Base-by-base conservation (phyloP, 2,329 filamentous ascomycete genomes). In the Stylonectria norvegica region DNA sequence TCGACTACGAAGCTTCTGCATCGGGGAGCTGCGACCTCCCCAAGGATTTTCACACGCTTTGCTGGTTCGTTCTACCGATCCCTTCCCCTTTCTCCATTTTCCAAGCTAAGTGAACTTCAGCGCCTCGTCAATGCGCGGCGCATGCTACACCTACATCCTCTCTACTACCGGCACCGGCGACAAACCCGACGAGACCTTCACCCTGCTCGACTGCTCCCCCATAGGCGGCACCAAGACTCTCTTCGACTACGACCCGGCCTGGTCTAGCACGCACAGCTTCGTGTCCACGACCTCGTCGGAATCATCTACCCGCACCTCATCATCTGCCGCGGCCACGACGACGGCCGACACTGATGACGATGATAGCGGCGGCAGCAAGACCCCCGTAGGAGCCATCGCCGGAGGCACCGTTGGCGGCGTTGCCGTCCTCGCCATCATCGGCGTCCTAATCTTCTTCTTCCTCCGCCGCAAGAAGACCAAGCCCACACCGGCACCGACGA, bases 341-440 rank as follows among this genome's bases (percentile, higher is more conserved):
- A 53, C 61, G 5, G 65, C 67, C 29, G 57, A 55, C 5, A 64
- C 63, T 25, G 64, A 61, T 27, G 28, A 31, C 20, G 35, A 39
- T 11, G 17, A 31, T 3, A 32, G 20, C 29, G 31, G 19, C 33
- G 40, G 41, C 1, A 27, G 28, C 16, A 52, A 48, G n/a, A 53
- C 60, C 5, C 59, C 61, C 36, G 53, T 66, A 9, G 72, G 68
- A 5, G 62, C 70, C 12, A 74, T 76, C 30, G 69, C 59, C 6
- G 72, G 72, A 9, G 71, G 71, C 18, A 61, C 64, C 3, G 67
- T 74, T 8, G 71, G 70, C n/a, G 72, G 72, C 10, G 63, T 72
- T 4, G 65, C 55, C 1, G 63, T 52, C 11, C 48, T 75, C 15
- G 65, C 57, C 3, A 52, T 75, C n/a, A 55, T 74, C 31, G 63